Evolutionary conservation across 371 early-diverging fungal genomes (phyloP), one percentile per base, ranked within the genome.

Genomic region (Rhizomucor miehei): DNA sequence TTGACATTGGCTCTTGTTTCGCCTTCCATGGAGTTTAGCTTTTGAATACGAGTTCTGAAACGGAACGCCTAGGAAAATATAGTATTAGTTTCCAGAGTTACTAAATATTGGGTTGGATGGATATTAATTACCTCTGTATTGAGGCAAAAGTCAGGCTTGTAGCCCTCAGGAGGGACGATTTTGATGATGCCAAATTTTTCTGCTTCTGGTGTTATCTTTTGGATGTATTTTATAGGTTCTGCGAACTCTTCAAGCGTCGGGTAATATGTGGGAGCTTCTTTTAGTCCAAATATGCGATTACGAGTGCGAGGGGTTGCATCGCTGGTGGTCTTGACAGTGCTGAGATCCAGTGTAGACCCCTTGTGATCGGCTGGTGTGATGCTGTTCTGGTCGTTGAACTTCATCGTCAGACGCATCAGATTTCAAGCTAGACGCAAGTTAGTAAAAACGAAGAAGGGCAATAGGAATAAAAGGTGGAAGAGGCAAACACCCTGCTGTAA

Each of bases 11-110:
- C 80, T 41, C 97, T 80, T 6, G 93, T 91, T 60, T 85, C 82
- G 24, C 95, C 97, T 53, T 94, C 94, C 80, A 97, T 89, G 23
- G 87, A 84, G 70, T 93, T 95, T 23, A 98, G 81, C 63, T 87
- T 86, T 70, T 96, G 95, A 21, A 89, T 80, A 34, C 97, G 82
- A 21, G 97, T 93, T 44, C 81, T 76, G 73, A 98, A 96, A 52
- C 88, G 84, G 69, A 98, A 98, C 20, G 66, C 75, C 94, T 95
- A 78, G 13, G 1, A 21, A 43, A 8, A 24, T n/a, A n/a, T n/a
- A 21, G 35, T 29, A 3, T 8, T 14, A 43, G 19, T 39, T 9
- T 19, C 34, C 8, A 24, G 19, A 47, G 5, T 17, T 12, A 14
- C 5, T n/a, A 43, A 24, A 25, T 11, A 29, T 45, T 20, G 48